Conservation (phyloP, 2,329 filamentous ascomycete genomes). For the Cladosporium sp. region DNA sequence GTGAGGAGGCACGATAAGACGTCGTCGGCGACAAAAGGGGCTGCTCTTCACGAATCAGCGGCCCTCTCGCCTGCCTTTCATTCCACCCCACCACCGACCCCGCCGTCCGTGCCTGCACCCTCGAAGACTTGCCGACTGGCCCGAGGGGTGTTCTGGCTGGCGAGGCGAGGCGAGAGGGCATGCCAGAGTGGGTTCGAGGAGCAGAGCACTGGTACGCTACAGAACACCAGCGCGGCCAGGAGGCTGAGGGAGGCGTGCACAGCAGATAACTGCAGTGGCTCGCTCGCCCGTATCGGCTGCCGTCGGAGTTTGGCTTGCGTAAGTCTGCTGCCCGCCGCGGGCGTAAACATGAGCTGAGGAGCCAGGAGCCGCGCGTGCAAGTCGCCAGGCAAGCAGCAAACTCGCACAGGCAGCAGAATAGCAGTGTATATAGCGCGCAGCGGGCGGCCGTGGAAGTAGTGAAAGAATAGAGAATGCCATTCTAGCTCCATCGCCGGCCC, state of each 20-base stretch:
- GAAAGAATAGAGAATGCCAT: no score
- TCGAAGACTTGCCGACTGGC: not conserved
- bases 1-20: no score
- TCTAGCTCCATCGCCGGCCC: not conserved
- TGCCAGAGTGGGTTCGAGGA: not conserved
- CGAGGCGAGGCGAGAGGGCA: not conserved
- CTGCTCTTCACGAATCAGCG: not conserved
- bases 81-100: conserved; percentile 9
- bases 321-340: conserved; percentile 1
- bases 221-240: not conserved
- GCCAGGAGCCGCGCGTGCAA: conserved; percentile 2
- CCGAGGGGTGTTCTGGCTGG: not conserved
- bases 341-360: not conserved
- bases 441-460: not conserved
- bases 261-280: not conserved
- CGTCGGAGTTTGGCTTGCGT: conserved; percentile 5
- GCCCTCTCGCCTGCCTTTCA: not conserved
- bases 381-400: not conserved
- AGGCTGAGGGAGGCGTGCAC: conserved; percentile 1
- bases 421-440: not conserved
- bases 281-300: not conserved
- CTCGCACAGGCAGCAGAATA: not conserved
- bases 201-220: not conserved
- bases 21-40: conserved; percentile 1
- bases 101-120: conserved; percentile 10